Conservation (phyloP, 2,329 filamentous ascomycete genomes). For the Fusarium camptoceras region DNA sequence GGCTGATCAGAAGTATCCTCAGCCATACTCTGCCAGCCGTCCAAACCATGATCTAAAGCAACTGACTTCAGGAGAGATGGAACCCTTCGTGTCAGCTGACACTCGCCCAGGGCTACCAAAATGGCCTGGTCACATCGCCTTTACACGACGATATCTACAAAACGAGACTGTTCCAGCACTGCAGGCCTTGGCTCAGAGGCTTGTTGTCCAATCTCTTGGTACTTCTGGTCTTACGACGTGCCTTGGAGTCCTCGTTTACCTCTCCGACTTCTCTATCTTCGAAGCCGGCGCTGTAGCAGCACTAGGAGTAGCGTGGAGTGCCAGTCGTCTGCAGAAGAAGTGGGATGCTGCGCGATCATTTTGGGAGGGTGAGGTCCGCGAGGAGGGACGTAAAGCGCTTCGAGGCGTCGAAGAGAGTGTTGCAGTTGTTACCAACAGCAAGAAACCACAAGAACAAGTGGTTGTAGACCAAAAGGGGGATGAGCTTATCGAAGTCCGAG, state of each 20-base stretch:
- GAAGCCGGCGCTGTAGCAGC: constrained; percentile 72
- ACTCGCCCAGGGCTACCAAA: constrained; percentile 52
- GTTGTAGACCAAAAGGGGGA: constrained; percentile 42
- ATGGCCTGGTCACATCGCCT: constrained; percentile 82
- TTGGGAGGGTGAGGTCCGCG: constrained; percentile 75
- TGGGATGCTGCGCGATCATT: constrained; percentile 71
- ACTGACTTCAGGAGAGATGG: constrained; percentile 44
- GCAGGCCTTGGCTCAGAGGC: constrained; percentile 77
- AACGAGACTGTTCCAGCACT: constrained; percentile 76
- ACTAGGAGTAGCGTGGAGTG: constrained; percentile 69
- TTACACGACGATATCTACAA: constrained; percentile 74
- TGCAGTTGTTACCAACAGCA: constrained; percentile 57
- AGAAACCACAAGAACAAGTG: constrained; percentile 39
- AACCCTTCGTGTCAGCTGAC: constrained; percentile 41
- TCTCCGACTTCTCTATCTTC: constrained; percentile 67
- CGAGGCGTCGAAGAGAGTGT: constrained; percentile 67
- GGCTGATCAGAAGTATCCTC: constrained; percentile 49
- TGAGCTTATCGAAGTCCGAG: constrained; percentile 56
- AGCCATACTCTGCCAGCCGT: constrained; percentile 48
- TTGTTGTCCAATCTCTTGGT: constrained; percentile 80
- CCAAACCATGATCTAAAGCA: constrained; percentile 24
- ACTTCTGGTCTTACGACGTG: constrained; percentile 73
- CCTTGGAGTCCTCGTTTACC: constrained; percentile 67
- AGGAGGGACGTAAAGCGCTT: constrained; percentile 73
- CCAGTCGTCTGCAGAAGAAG: constrained; percentile 69